A percentile compares a stretch with the other conserved stretches of the same genome.
Conservation (phyloP, 1,139 yeast species). For the Scheffersomyces cryptocercus region DNA sequence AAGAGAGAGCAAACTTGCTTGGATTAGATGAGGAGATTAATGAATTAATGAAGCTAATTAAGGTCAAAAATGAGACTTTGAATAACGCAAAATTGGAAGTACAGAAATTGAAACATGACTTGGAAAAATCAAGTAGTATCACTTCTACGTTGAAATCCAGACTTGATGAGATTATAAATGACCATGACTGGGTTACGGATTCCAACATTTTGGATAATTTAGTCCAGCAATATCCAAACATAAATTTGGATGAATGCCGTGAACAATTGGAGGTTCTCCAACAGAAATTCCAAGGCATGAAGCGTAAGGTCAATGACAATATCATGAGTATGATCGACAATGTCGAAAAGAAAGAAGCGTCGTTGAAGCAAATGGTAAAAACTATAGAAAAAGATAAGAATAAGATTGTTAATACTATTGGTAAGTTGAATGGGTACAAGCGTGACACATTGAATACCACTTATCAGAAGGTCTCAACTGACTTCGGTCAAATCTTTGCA, state of each 20-base stretch:
- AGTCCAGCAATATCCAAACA: conserved; percentile 58
- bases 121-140: conserved; percentile 56
- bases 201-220: conserved; percentile 54
- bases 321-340: conserved; percentile 94
- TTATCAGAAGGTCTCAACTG: conserved; percentile 80
- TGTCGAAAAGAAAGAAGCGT: conserved; percentile 83
- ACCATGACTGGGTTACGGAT: conserved; percentile 76
- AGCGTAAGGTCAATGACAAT: conserved; percentile 79
- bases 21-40: conserved; percentile 80
- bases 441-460: conserved; percentile 80
- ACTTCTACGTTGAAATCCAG: conserved; percentile 41
- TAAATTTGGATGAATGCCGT: conserved; percentile 63
- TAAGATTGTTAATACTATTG: conserved; percentile 86
- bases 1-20: conserved; percentile 61
- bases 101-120: conserved; percentile 64
- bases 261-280: conserved; percentile 57
- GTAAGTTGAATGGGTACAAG: conserved; percentile 84
- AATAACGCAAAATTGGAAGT: conserved; percentile 54
- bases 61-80: conserved; percentile 50
- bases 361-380: conserved; percentile 76
- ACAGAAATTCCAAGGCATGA: conserved; percentile 72
- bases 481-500: conserved; percentile 90
- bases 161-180: conserved; percentile 51
- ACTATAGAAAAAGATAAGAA: conserved; percentile 89
- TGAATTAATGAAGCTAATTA: conserved; percentile 57